Evolutionary conservation across 2,329 filamentous ascomycete genomes (phyloP).

Genomic region (Colletotrichum sidae): DNA sequence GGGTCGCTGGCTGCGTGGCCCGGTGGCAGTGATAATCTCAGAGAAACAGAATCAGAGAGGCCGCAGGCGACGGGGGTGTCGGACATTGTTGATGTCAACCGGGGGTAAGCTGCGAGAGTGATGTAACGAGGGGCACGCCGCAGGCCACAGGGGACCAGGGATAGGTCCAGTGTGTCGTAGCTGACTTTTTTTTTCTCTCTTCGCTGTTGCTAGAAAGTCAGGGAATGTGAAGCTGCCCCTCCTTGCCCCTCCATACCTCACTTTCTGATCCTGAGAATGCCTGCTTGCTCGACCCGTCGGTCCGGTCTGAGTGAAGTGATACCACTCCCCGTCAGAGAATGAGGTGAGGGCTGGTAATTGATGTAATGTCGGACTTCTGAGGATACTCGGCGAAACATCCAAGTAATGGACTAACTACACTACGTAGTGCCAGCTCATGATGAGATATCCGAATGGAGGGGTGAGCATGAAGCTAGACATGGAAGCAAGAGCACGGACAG

Average conservation of each 20-base stretch:
- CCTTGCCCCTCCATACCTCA: constrained; percentile 34
- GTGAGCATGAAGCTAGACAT: not conserved
- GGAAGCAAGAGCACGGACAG: constrained; percentile 9
- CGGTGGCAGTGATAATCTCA: constrained; percentile 20
- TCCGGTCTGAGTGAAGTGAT: constrained; percentile 20
- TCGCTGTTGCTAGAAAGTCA: constrained; percentile 16
- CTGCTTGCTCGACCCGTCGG: constrained; percentile 23
- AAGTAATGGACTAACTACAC: too few species aligned
- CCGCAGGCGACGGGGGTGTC: constrained; percentile 22
- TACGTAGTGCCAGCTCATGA: not conserved
- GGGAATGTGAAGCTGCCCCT: constrained; percentile 26
- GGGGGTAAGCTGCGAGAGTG: constrained; percentile 33
- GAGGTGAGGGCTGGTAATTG: constrained; percentile 1
- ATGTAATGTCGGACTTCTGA: not conserved
- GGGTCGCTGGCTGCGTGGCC: constrained; percentile 18
- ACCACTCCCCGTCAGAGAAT: constrained; percentile 22
- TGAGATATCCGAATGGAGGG: constrained; percentile 14
- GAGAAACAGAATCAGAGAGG: too few species aligned
- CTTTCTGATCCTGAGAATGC: constrained; percentile 15
- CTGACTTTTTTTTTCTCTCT: constrained; percentile 30
- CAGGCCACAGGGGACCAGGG: constrained; percentile 23
- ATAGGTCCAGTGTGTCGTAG: constrained; percentile 22
- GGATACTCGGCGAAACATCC: too few species aligned
- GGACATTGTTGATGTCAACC: constrained; percentile 31
- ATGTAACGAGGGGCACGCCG: constrained; percentile 36